Conservation (phyloP, 441 rosid species). For the Aleurites moluccanus region DNA sequence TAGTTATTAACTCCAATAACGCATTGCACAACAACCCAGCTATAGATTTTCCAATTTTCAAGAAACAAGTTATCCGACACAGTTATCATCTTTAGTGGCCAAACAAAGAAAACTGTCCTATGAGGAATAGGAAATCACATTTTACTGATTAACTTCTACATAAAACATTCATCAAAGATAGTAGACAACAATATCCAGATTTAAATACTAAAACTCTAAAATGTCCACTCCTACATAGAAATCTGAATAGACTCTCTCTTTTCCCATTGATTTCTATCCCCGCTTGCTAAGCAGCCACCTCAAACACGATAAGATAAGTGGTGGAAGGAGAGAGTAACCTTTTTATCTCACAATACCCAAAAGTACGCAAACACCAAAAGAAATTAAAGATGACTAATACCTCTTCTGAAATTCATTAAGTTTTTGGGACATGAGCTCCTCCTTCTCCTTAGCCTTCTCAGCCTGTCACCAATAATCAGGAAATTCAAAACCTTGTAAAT, state of each 20-base stretch:
- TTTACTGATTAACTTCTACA: neutral
- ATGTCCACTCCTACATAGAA: neutral
- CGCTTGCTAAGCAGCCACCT: neutral
- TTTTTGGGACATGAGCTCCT: conserved; percentile 66
- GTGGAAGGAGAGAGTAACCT: neutral
- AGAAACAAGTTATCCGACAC: neutral
- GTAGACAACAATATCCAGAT: neutral
- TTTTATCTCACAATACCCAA: neutral
- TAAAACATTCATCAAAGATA: neutral
- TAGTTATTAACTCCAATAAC: neutral
- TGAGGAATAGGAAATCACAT: neutral
- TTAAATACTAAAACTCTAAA: neutral
- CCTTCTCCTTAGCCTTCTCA: conserved; percentile 92
- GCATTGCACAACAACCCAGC: neutral
- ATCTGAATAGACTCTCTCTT: neutral
- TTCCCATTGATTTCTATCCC: neutral
- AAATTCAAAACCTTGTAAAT: conserved; percentile 18
- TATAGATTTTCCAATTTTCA: neutral
- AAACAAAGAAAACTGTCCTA: neutral
- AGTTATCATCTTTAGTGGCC: neutral
- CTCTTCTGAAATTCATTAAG: conserved; percentile 58
- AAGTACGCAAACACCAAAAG: conserved; percentile 2
- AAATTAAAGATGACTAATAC: conserved; percentile 33
- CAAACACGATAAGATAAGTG: neutral
- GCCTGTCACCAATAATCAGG: conserved; percentile 52